A percentile compares a stretch with the other conserved stretches of the same genome.
phyloP scores from a whole-genome alignment of 1,284 basidiomycete genomes.

The Rhodotorula sp. region DNA sequence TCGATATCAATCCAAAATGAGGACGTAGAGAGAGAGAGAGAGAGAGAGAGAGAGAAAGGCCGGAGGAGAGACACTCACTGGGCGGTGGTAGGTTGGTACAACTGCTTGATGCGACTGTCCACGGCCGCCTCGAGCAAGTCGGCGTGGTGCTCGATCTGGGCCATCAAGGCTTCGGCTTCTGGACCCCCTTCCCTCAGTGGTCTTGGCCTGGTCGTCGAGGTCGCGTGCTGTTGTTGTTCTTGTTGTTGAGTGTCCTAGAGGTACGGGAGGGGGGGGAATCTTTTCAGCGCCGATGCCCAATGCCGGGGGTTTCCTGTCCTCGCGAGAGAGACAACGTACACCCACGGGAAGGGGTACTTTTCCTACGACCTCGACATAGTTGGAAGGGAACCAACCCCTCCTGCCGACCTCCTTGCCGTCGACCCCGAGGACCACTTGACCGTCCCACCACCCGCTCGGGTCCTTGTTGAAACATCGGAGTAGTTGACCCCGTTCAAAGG shows the following conservation, averaged over 20 bases:
- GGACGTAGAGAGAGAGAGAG: conserved; percentile 1
- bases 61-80: conserved; percentile 50
- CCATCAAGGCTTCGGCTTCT: conserved; percentile 42
- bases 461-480: conserved; percentile 86
- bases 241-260: too few species aligned
- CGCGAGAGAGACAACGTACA: not conserved
- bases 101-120: conserved; percentile 66
- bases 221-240: too few species aligned
- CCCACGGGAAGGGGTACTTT: not conserved
- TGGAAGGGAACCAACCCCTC: conserved; percentile 97
- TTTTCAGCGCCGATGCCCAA: too few species aligned
- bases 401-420: conserved; percentile 15
- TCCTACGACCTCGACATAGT: conserved; percentile 49
- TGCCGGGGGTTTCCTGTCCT: too few species aligned
- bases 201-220: too few species aligned
- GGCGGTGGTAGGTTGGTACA: conserved; percentile 66
- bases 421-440: conserved; percentile 60
- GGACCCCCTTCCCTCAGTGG: too few species aligned
- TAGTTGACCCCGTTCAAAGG: conserved; percentile 83
- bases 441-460: conserved; percentile 96
- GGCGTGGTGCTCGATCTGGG: conserved; percentile 77
- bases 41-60: not conserved
- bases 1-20: too few species aligned
- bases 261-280: too few species aligned
- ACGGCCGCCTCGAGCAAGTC: conserved; percentile 82